Evolutionary conservation across 108 stramenopile species (phyloP).

Genomic region (Nitzschia sp.): DNA sequence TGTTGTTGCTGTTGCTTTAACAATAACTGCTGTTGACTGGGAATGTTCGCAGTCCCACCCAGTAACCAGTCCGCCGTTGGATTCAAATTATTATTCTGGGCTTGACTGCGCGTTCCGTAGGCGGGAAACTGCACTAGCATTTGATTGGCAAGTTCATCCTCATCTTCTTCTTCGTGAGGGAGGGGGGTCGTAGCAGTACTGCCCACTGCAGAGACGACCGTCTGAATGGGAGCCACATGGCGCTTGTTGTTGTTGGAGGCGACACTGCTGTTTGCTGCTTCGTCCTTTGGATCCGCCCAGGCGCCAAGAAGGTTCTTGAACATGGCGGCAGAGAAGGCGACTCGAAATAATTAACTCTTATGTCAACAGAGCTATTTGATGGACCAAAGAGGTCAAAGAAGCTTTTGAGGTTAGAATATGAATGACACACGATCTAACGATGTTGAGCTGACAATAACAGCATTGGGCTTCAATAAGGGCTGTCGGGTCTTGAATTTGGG

Average conservation of each 20-base stretch:
- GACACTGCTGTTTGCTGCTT: background rate
- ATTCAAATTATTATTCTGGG: conserved; percentile 27
- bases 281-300: background rate
- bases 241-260: background rate
- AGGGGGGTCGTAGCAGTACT: background rate
- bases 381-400: no score
- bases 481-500: no score
- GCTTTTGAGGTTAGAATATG: no score
- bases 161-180: conserved; percentile 28
- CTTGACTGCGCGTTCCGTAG: conserved; percentile 49
- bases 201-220: background rate
- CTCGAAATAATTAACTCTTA: no score
- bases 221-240: background rate
- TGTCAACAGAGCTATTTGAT: no score
- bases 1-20: conserved; percentile 22
- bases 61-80: conserved; percentile 44
- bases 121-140: conserved; percentile 79
- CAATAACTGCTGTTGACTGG: conserved; percentile 27
- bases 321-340: no score
- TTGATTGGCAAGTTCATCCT: conserved; percentile 65
- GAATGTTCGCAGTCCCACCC: conserved; percentile 39
- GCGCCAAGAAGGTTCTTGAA: background rate
- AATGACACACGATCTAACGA: no score
- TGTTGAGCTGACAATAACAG: no score
- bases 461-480: no score